These are phyloP conservation scores for Beauveria scarabaeidicola DNA, from an alignment of 2,329 filamentous ascomycete genomes.

Conservation along the genomic window DNA sequence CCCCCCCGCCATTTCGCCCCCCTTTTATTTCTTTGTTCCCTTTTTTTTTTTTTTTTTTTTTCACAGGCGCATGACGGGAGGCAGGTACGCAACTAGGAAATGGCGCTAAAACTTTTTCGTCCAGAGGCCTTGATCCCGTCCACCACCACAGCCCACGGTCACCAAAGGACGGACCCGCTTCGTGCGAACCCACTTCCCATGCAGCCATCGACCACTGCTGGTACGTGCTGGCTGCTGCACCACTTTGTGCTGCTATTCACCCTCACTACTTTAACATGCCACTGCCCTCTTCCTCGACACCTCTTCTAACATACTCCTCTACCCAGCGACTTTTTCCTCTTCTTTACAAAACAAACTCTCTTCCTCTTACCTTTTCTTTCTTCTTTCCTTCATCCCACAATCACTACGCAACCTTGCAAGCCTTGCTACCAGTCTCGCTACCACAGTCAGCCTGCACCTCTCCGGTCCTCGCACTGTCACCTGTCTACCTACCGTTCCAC, in stretches of 20 bases:
- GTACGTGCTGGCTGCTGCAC: not conserved
- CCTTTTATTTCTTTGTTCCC: no score
- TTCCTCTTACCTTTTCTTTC: not conserved
- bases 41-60: not conserved
- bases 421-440: slow-evolving; percentile 1
- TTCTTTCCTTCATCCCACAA: not conserved
- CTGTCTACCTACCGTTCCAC: not conserved
- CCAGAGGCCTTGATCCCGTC: not conserved
- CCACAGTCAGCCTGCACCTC: not conserved
- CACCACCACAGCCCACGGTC: not conserved
- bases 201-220: not conserved
- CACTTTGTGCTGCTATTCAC: not conserved
- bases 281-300: slow-evolving; percentile 6
- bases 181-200: slow-evolving; percentile 4
- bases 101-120: slow-evolving; percentile 8
- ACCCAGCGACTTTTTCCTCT: not conserved
- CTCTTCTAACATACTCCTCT: not conserved
- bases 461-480: not conserved
- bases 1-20: no score
- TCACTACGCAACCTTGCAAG: not conserved
- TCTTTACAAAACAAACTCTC: not conserved
- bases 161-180: not conserved
- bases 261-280: slow-evolving; percentile 7
- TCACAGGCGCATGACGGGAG: slow-evolving; percentile 6
- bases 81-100: slow-evolving; percentile 7